Percentiles rank a stretch among this genome's conserved stretches.
Evolutionary conservation across 805 yeast genomes (phyloP).

Genomic region (Naumovozyma dairenensis): DNA sequence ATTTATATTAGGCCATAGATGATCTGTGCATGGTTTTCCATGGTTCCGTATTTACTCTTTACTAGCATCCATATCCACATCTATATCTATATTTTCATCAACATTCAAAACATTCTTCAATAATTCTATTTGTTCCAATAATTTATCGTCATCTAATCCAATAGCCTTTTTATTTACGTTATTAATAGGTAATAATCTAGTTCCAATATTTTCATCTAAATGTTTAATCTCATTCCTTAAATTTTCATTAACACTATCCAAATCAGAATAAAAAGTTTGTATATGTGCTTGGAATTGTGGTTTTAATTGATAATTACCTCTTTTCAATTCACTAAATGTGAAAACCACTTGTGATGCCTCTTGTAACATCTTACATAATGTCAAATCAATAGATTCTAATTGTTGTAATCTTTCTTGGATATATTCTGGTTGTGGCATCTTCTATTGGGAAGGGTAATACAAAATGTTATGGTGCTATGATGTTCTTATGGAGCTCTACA

Average conservation of each 20-base stretch:
- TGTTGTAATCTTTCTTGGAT: constrained; percentile 24
- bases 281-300: constrained; percentile 24
- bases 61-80: too few species aligned
- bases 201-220: constrained; percentile 25
- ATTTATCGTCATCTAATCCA: constrained; percentile 27
- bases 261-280: constrained; percentile 16
- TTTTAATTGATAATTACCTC: constrained; percentile 22
- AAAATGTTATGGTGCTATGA: too few species aligned
- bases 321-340: constrained; percentile 24
- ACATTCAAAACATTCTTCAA: constrained; percentile 8
- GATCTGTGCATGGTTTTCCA: too few species aligned
- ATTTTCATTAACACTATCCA: constrained; percentile 17
- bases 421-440: constrained; percentile 18
- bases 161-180: constrained; percentile 25
- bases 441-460: too few species aligned
- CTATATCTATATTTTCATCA: too few species aligned
- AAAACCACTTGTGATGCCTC: constrained; percentile 25
- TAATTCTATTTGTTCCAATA: constrained; percentile 19
- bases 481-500: too few species aligned
- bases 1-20: too few species aligned
- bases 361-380: constrained; percentile 19
- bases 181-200: constrained; percentile 23
- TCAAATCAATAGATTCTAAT: constrained; percentile 20
- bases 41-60: too few species aligned
- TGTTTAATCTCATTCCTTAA: constrained; percentile 22